Conservation (phyloP, 495 filamentous ascomycete species). For the Halenospora varia region DNA sequence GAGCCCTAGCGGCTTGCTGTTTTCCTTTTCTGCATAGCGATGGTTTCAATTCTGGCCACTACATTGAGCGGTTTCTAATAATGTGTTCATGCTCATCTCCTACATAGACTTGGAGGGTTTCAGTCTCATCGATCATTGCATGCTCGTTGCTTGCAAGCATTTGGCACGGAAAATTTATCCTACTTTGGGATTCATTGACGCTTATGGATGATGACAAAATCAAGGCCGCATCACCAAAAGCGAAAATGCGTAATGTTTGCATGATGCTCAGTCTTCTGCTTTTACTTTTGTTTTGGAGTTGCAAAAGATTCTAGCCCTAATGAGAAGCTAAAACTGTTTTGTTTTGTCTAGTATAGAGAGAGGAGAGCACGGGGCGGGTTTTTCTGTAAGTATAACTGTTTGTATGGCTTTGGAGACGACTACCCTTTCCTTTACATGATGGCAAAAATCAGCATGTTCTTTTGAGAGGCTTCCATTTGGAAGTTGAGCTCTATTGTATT, state of each 20-base stretch:
- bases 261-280: conserved; percentile 8
- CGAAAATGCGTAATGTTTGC: conserved; percentile 19
- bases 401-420: background rate
- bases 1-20: conserved; percentile 1
- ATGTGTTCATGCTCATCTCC: conserved; percentile 7
- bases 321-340: background rate
- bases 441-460: background rate
- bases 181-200: background rate
- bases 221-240: background rate
- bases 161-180: conserved; percentile 5
- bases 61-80: conserved; percentile 15
- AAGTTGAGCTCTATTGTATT: background rate
- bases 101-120: conserved; percentile 9
- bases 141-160: conserved; percentile 7
- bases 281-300: background rate
- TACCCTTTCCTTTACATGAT: background rate
- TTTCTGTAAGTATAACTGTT: background rate
- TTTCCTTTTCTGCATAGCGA: conserved; percentile 26
- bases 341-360: conserved; percentile 14
- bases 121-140: conserved; percentile 10
- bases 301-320: background rate
- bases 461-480: background rate
- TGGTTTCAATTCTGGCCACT: conserved; percentile 15
- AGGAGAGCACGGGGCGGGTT: background rate
- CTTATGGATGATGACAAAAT: conserved; percentile 1